These are phyloP conservation scores for Penicillium sp. DNA, from an alignment of 2,329 filamentous ascomycete species.

Conservation along the genomic window DNA sequence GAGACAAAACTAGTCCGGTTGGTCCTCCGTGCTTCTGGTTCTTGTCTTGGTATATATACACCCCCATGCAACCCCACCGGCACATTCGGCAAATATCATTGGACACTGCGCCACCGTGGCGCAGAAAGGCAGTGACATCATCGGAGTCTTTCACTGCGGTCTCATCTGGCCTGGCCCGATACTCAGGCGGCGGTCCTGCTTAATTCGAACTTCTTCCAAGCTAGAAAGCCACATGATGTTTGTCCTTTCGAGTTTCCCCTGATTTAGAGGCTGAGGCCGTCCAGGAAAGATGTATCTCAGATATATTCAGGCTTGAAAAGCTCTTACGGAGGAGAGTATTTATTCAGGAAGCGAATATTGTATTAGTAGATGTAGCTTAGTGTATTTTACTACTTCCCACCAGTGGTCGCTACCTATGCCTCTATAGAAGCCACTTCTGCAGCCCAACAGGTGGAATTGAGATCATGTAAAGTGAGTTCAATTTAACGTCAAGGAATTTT, in stretches of 20 bases:
- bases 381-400: too few species aligned
- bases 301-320: too few species aligned
- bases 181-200: too few species aligned
- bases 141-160: background rate
- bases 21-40: background rate
- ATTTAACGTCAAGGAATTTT: background rate
- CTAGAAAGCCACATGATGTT: background rate
- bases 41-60: background rate
- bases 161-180: too few species aligned
- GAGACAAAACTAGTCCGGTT: background rate
- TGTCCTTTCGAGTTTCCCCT: background rate
- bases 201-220: background rate
- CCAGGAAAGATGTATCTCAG: too few species aligned
- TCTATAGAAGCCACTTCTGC: background rate
- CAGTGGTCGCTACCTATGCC: too few species aligned
- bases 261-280: background rate
- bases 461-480: background rate
- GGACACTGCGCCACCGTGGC: conserved; percentile 17
- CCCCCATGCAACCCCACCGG: background rate
- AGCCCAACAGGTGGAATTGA: background rate
- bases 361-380: too few species aligned
- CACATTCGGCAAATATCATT: conserved; percentile 3
- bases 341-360: too few species aligned
- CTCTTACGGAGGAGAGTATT: too few species aligned
- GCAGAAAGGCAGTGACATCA: conserved; percentile 12